Percentiles rank a stretch among this genome's conserved stretches.
Conservation (phyloP, 805 yeast species). For the Kurtzmaniella cleridarum region DNA sequence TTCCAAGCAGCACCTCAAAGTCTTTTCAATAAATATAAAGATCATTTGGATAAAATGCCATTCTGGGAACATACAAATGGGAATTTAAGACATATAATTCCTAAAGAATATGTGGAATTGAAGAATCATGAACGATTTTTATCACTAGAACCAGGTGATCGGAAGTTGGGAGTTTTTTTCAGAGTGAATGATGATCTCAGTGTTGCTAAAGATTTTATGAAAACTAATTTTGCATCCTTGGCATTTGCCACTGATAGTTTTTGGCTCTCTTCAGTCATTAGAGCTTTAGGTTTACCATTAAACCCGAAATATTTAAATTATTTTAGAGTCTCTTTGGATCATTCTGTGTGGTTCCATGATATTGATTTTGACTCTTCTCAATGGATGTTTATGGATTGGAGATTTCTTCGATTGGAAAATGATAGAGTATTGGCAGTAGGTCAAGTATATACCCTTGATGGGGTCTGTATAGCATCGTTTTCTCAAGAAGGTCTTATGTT, state of each 20-base stretch:
- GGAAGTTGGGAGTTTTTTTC: slow-evolving; percentile 25
- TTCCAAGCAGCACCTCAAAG: slow-evolving; percentile 16
- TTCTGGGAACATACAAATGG: slow-evolving; percentile 24
- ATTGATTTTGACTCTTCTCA: slow-evolving; percentile 28
- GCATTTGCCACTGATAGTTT: slow-evolving; percentile 27
- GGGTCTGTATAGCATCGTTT: slow-evolving; percentile 23
- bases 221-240: slow-evolving; percentile 15
- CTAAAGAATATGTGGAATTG: slow-evolving; percentile 10
- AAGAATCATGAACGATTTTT: slow-evolving; percentile 5
- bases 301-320: slow-evolving; percentile 12
- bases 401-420: slow-evolving; percentile 25
- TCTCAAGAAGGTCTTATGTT: slow-evolving; percentile 29
- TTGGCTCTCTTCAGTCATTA: slow-evolving; percentile 22
- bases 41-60: slow-evolving; percentile 9
- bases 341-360: slow-evolving; percentile 31
- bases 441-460: slow-evolving; percentile 21
- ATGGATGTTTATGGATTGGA: slow-evolving; percentile 32
- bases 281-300: slow-evolving; percentile 19
- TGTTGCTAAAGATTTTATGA: slow-evolving; percentile 16
- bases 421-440: slow-evolving; percentile 28
- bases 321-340: slow-evolving; percentile 36
- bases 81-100: slow-evolving; percentile 22
- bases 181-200: slow-evolving; percentile 23
- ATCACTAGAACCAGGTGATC: slow-evolving; percentile 11
- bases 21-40: slow-evolving; percentile 14